Percentiles rank a stretch among this genome's conserved stretches.
Conservation (phyloP, 805 yeast species). For the Wickerhamiella musiphila region DNA sequence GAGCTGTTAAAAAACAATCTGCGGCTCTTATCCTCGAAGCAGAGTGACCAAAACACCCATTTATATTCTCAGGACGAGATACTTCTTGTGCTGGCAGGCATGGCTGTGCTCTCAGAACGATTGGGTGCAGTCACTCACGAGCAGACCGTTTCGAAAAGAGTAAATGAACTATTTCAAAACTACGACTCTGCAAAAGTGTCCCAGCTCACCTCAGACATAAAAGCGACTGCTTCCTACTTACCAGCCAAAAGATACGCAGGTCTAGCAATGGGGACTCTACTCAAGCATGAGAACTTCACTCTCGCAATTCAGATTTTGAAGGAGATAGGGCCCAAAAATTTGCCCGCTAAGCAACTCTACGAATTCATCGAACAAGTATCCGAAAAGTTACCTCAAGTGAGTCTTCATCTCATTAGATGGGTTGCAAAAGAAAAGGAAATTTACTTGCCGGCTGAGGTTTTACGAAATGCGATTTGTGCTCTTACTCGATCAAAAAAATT, state of each 20-base stretch:
- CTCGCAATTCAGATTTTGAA: constrained; percentile 12
- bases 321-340: constrained; percentile 5
- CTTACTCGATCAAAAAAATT: constrained; percentile 11
- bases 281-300: constrained; percentile 6
- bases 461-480: constrained; percentile 13
- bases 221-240: background rate
- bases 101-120: constrained; percentile 16
- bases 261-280: constrained; percentile 4
- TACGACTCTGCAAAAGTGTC: constrained; percentile 8
- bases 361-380: constrained; percentile 12
- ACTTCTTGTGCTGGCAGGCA: constrained; percentile 16
- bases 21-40: constrained; percentile 4
- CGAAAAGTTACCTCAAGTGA: constrained; percentile 12
- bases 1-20: constrained; percentile 6
- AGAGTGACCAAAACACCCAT: constrained; percentile 8
- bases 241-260: constrained; percentile 1
- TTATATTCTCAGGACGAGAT: too few species aligned
- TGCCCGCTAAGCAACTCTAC: constrained; percentile 4
- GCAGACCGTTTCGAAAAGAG: background rate
- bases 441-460: constrained; percentile 8
- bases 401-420: constrained; percentile 13
- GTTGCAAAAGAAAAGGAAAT: constrained; percentile 7
- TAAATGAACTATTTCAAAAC: constrained; percentile 9
- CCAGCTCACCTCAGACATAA: constrained; percentile 1
- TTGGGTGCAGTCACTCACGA: background rate